Evolutionary conservation across 768 basidiomycete genomes (phyloP).

Genomic region (Coprinellus micaceus): DNA sequence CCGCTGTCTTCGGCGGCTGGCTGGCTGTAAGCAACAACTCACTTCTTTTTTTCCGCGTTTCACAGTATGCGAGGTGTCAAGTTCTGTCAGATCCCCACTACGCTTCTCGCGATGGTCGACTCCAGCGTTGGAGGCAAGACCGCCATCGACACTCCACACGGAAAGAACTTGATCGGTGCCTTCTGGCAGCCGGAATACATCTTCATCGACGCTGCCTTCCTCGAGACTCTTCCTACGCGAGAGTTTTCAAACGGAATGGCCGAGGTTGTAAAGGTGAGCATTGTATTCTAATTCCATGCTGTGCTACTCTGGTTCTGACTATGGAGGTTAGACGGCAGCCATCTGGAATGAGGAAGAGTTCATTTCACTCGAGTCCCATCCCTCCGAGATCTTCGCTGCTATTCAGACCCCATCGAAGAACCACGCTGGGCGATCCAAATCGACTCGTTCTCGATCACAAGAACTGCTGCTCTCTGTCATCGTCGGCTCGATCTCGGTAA

Average conservation of each 20-base stretch:
- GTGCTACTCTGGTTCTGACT: conserved; percentile 3
- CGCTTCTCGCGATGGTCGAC: conserved; percentile 97
- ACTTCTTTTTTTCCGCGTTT: not conserved
- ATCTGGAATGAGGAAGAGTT: conserved; percentile 96
- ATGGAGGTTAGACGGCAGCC: conserved; percentile 82
- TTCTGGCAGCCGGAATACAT: conserved; percentile 98
- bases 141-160: conserved; percentile 97
- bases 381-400: conserved; percentile 81
- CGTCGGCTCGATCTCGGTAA: conserved; percentile 89
- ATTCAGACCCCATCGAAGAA: conserved; percentile 68
- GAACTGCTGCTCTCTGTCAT: conserved; percentile 87
- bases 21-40: conserved; percentile 4
- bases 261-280: conserved; percentile 87
- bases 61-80: conserved; percentile 93
- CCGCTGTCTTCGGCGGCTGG: conserved; percentile 3
- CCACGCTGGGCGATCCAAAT: conserved; percentile 52
- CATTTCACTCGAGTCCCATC: conserved; percentile 78
- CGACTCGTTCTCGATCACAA: conserved; percentile 71
- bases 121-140: conserved; percentile 98
- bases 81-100: conserved; percentile 95
- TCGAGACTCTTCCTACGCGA: conserved; percentile 85
- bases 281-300: not conserved
- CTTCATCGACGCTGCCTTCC: conserved; percentile 95
- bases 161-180: conserved; percentile 97
- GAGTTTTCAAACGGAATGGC: conserved; percentile 99